phyloP scores from a whole-genome alignment of 495 filamentous ascomycete genomes.

The Xylaria flabelliformis region DNA sequence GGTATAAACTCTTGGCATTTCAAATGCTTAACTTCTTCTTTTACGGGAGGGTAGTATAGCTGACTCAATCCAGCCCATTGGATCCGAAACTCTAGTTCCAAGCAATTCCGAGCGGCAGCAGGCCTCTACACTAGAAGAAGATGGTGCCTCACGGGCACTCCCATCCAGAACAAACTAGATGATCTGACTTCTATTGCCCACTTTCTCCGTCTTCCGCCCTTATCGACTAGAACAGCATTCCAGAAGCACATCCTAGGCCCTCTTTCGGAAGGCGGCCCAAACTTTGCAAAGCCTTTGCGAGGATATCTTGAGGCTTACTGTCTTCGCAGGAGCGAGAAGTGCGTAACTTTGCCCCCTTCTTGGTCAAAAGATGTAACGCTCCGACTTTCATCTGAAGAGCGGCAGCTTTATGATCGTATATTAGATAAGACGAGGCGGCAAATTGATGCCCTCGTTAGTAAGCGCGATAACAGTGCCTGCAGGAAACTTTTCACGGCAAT shows the following conservation, averaged over 20 bases:
- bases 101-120: slow-evolving; percentile 70
- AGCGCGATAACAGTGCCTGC: neutral
- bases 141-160: slow-evolving; percentile 83
- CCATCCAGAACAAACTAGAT: slow-evolving; percentile 79
- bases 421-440: neutral
- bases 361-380: neutral
- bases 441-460: slow-evolving; percentile 4
- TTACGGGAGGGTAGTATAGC: neutral
- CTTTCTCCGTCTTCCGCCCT: slow-evolving; percentile 72
- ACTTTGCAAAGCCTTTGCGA: neutral
- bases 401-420: neutral
- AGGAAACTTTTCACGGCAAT: slow-evolving; percentile 46
- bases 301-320: neutral
- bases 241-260: slow-evolving; percentile 12
- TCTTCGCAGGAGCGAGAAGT: slow-evolving; percentile 2
- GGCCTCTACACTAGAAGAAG: slow-evolving; percentile 67
- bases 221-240: neutral
- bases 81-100: slow-evolving; percentile 73
- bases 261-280: neutral
- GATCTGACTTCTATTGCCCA: slow-evolving; percentile 76
- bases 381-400: slow-evolving; percentile 3
- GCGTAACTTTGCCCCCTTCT: neutral
- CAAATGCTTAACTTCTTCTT: neutral
- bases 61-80: slow-evolving; percentile 60
- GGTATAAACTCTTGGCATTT: slow-evolving; percentile 20